Evolutionary conservation across 2,329 filamentous ascomycete genomes (phyloP), one percentile per base, ranked within the genome.

Genomic region (Aspergillus ochraceoroseus): DNA sequence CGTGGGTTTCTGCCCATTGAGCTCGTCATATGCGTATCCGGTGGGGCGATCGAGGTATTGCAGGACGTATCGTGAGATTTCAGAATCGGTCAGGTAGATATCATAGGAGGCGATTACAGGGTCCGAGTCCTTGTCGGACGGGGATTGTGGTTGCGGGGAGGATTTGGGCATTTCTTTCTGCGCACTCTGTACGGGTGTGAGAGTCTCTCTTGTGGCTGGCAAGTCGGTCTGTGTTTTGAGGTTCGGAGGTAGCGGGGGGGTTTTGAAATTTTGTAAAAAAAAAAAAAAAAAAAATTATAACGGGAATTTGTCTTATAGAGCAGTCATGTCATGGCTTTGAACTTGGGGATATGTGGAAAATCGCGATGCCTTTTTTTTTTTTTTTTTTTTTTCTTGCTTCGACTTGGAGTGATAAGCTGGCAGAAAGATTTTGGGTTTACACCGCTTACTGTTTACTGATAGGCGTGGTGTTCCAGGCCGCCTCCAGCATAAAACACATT

Each of bases 11-110:
- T 76, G 72, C 11, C 70, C 67, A 37, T 70, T 66, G 8, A 66
- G 59, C 14, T 77, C 73, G 39, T 76, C 76, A 65, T 85, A 83
- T 4, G 77, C 73, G 48, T 82, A 75, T 27, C 77, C 72, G 43
- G 79, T 72, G 26, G 74, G 73, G 48, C 86, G 84, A 46, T 70
- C 66, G 17, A 89, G 83, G 64, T 94, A 94, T 70, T 96, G 89
- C 31, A 98, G 77, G 48, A 96, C 77, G 55, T 90, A 83, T 44
- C 88, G 77, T 44, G 79, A 80, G 3, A 80, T 73, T 31, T 84
- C 76, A 13, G 75, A 70, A 14, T 87, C 83, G 54, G 89, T 95
- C 59, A 95, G 80, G 68, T 83, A 90, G 64, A 96, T 80, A 59
- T 87, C 79, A 75, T 95, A 96, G 47, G 76, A 80, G 28, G 80